Evolutionary conservation across 2,329 filamentous ascomycete genomes (phyloP), one percentile per base, ranked within the genome.

Genomic region (Curvularia spicifera): DNA sequence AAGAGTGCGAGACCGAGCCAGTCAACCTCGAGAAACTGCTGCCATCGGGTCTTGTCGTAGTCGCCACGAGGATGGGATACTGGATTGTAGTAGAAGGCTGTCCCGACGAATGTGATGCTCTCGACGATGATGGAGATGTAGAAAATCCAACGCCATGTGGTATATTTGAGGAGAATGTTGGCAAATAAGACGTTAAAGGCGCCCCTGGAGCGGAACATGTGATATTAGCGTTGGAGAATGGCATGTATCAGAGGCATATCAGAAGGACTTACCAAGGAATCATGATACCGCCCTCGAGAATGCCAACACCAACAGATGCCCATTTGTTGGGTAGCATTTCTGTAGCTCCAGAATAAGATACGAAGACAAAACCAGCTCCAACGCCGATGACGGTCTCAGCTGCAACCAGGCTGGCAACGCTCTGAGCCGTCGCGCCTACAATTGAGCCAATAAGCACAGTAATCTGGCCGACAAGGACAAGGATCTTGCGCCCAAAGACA

Each of bases 91-190:
- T 3, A 22, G 18, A 42, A 42, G 39, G 39, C 39, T 22, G 39
- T 42, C 39, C 39, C 39, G 39, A 22, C 18, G 18, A 42, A 42
- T 18, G 39, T 42, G 39, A 42, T 42, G 39, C 18, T 22, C 39
- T 42, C 39, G 39, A 42, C 18, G 18, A 42, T 42, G 39, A 42
- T 42, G 39, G 39, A 42, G 39, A 42, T 42, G 39, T 42, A 42
- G 18, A 42, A 42, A 42, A 42, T 42, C 39, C 39, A 42, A 42
- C 39, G 39, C 39, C 39, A 42, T 22, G 39, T 42, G 18, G 39
- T 12, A 42, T 42, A 42, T 42, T 42, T 42, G 39, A 42, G 39
- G 18, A 42, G 39, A 22, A 42, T 9, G 39, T 42, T 42, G 39
- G 39, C 39, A 42, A 42, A 42, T 22, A 42, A 18, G 10, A 42